Base-by-base conservation (phyloP, 768 basidiomycete genomes). In the Tubosaeta sp. region DNA sequence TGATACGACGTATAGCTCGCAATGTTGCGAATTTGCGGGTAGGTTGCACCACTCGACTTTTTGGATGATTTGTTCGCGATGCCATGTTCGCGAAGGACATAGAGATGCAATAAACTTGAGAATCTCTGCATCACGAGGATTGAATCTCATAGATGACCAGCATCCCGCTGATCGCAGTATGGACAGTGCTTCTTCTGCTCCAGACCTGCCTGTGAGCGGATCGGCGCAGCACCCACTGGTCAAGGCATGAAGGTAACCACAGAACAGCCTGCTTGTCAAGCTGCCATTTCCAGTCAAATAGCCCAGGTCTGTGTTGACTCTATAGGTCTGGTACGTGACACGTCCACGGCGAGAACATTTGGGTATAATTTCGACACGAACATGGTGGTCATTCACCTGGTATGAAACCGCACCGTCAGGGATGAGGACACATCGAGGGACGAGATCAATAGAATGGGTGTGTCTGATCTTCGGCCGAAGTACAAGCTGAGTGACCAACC, bases 161-260 rank as follows among this genome's bases (percentile, higher is more conserved):
- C 63, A 71, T 11, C 62, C 54, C 9, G 73, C 69, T 1, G 73
- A 74, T 16, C 46, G 52, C 39, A 79, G 58, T 39, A 71, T 62
- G 31, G 63, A 54, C 18, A 77, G 56, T 1, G 76, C 76, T 24
- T 44, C 49, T 16, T 50, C 42, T 10, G 25, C n/a, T 7, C 50
- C 49, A 31, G 22, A 49, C 16, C 38, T 52, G n/a, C 51, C 56
- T 0, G 73, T 75, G 35, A 80, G 63, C 3, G 75, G 76, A 56
- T 80, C 79, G 5, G 65, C 62, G 12, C 74, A 59, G 34, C 68
- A 67, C 19, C 55, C 42, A 18, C 71, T 72, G 1, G 71, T 78
- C 9, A 75, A 46, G 12, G 75, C 73, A 43, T 80, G 78, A 9
- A 80, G 63, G 48, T 76, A 74, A 2, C 71, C 65, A 41, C 64